These are phyloP conservation scores for Hypomontagnella submonticulosa DNA, from an alignment of 495 filamentous ascomycete species.

Conservation along the genomic window DNA sequence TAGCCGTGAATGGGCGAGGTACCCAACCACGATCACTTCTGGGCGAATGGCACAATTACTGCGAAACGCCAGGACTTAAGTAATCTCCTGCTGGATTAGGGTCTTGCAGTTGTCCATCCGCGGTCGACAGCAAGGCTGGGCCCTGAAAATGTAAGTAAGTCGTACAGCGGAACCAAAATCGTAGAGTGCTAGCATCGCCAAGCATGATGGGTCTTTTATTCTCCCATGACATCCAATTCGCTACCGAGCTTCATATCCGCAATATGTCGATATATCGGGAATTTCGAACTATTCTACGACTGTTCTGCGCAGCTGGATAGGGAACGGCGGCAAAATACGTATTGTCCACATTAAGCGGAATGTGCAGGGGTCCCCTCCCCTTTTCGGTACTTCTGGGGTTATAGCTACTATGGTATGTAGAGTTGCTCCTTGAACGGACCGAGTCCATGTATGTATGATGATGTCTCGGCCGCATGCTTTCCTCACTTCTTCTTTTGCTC, in stretches of 20 bases:
- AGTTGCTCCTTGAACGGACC: conserved; percentile 41
- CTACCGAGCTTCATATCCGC: conserved; percentile 39
- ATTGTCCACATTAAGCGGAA: conserved; percentile 47
- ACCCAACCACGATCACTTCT: conserved; percentile 3
- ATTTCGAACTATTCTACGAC: conserved; percentile 38
- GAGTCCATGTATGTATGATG: conserved; percentile 46
- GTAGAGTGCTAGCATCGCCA: conserved; percentile 38
- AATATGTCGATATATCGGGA: conserved; percentile 36
- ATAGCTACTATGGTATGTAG: conserved; percentile 32
- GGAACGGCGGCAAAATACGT: conserved; percentile 47
- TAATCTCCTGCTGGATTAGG: conserved; percentile 35
- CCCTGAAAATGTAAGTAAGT: conserved; percentile 31
- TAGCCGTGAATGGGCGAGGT: conserved; percentile 11
- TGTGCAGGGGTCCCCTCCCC: conserved; percentile 32
- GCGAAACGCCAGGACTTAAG: conserved; percentile 15
- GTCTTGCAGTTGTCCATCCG: conserved; percentile 26
- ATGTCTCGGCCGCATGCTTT: conserved; percentile 43
- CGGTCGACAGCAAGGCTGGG: conserved; percentile 37
- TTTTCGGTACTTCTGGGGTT: conserved; percentile 38
- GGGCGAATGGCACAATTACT: conserved; percentile 12
- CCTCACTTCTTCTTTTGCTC: conserved; percentile 18
- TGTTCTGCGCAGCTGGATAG: conserved; percentile 43
- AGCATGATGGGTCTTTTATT: conserved; percentile 37
- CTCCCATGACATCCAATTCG: conserved; percentile 39
- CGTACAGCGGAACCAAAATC: conserved; percentile 30